Percentiles rank a stretch among this genome's conserved stretches.
Evolutionary conservation across 1,284 basidiomycete species (phyloP).

Genomic region (Anthracocystis panici-leucophaei): DNA sequence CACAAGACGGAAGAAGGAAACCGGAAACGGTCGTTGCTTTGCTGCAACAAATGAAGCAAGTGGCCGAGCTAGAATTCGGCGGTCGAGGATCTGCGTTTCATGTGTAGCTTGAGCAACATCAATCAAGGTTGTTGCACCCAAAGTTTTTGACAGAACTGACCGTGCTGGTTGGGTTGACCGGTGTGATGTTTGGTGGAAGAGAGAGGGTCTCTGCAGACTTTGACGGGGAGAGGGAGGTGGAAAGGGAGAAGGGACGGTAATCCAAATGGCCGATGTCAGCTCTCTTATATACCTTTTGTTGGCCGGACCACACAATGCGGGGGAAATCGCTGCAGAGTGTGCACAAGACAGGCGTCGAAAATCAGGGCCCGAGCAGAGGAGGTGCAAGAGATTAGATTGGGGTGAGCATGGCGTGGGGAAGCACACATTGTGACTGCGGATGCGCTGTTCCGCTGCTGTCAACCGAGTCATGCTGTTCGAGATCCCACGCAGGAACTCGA

Average conservation of each 20-base stretch:
- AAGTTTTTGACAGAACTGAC: neutral
- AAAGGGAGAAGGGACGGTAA: neutral
- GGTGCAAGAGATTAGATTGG: too few species aligned
- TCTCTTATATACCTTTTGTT: slow-evolving; percentile 1
- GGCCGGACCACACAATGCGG: neutral
- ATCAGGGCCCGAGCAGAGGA: neutral
- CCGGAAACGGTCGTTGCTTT: neutral
- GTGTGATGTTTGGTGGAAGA: neutral
- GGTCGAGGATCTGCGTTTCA: slow-evolving; percentile 1
- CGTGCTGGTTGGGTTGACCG: neutral
- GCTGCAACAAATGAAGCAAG: neutral
- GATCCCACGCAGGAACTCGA: too few species aligned
- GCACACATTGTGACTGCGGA: too few species aligned
- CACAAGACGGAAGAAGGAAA: neutral
- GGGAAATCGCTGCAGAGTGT: neutral
- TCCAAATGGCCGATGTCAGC: slow-evolving; percentile 2
- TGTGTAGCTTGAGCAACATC: neutral
- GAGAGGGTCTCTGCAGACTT: neutral
- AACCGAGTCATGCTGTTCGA: too few species aligned
- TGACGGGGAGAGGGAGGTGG: neutral
- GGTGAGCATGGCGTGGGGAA: too few species aligned
- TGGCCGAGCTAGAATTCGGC: neutral
- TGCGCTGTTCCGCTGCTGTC: too few species aligned
- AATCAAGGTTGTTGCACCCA: neutral
- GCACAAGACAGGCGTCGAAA: neutral